phyloP scores from a whole-genome alignment of 805 yeast species.

The Wickerhamiella australiensis region DNA sequence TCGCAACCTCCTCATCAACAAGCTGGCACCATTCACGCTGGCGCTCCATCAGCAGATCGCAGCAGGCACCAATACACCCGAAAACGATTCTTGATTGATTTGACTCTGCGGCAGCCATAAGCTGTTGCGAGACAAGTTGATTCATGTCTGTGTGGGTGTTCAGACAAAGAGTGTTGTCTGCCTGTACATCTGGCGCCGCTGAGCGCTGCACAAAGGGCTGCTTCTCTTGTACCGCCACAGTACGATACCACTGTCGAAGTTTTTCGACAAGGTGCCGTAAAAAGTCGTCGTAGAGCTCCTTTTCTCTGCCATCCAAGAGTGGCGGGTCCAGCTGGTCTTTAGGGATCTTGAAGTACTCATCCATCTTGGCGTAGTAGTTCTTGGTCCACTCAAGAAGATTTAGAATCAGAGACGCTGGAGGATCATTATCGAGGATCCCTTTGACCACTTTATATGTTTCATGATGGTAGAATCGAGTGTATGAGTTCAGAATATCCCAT shows the following conservation, averaged over 20 bases:
- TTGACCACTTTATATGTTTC: constrained; percentile 53
- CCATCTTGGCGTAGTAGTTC: constrained; percentile 45
- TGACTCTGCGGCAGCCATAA: constrained; percentile 75
- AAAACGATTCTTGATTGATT: constrained; percentile 68
- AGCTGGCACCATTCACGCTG: constrained; percentile 50
- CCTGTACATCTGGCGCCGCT: constrained; percentile 61
- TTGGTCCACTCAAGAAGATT: constrained; percentile 67
- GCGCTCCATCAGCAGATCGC: constrained; percentile 45
- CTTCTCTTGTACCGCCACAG: constrained; percentile 54
- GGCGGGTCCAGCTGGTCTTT: constrained; percentile 40
- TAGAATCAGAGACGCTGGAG: constrained; percentile 65
- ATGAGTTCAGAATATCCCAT: constrained; percentile 60
- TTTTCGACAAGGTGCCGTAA: constrained; percentile 55
- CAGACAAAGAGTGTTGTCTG: constrained; percentile 50
- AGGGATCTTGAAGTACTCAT: constrained; percentile 38
- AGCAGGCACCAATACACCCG: constrained; percentile 66
- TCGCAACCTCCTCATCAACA: constrained; percentile 34
- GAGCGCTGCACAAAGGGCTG: constrained; percentile 50
- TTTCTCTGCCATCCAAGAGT: constrained; percentile 62
- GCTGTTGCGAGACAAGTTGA: constrained; percentile 78
- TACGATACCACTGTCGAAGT: constrained; percentile 75
- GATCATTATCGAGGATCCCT: constrained; percentile 51
- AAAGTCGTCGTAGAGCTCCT: constrained; percentile 64
- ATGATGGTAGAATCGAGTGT: constrained; percentile 54
- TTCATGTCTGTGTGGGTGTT: constrained; percentile 71